Evolutionary conservation across 805 yeast genomes (phyloP).

Genomic region (Schwanniomyces vanrijiae): DNA sequence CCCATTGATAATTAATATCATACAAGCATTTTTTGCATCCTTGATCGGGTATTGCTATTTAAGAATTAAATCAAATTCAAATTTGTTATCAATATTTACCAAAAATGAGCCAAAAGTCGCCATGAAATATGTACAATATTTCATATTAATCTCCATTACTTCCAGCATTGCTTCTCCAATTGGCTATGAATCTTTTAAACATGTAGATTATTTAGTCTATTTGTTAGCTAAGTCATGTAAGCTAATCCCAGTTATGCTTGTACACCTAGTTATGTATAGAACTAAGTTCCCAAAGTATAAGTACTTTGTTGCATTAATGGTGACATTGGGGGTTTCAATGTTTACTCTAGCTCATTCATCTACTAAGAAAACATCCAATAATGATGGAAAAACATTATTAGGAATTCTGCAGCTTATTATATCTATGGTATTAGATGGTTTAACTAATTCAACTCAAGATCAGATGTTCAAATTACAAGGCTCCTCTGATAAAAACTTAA

Average conservation of each 20-base stretch:
- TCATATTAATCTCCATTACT: conserved; percentile 61
- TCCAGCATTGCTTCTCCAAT: conserved; percentile 83
- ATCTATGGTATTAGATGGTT: conserved; percentile 82
- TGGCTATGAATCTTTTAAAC: conserved; percentile 72
- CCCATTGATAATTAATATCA: conserved; percentile 73
- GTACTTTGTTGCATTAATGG: conserved; percentile 71
- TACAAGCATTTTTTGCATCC: conserved; percentile 75
- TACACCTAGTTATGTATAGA: conserved; percentile 70
- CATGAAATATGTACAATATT: conserved; percentile 26
- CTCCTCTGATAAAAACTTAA: conserved; percentile 6
- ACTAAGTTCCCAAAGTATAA: conserved; percentile 73
- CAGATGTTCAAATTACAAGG: conserved; percentile 57
- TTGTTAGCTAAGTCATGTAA: conserved; percentile 92
- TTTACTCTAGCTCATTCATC: conserved; percentile 62
- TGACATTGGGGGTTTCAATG: conserved; percentile 78
- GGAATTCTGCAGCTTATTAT: conserved; percentile 62
- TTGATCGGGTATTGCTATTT: conserved; percentile 66
- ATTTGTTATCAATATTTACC: conserved; percentile 31
- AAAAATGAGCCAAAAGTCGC: conserved; percentile 20
- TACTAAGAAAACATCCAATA: conserved; percentile 20
- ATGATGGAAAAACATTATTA: conserved; percentile 42
- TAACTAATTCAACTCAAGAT: conserved; percentile 93
- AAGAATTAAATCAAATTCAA: conserved; percentile 24
- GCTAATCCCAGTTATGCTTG: conserved; percentile 88
- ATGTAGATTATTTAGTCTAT: conserved; percentile 83